A percentile compares a stretch with the other conserved stretches of the same genome.
Evolutionary conservation across 768 basidiomycete species (phyloP).

Genomic region (Boletellus emodensis): DNA sequence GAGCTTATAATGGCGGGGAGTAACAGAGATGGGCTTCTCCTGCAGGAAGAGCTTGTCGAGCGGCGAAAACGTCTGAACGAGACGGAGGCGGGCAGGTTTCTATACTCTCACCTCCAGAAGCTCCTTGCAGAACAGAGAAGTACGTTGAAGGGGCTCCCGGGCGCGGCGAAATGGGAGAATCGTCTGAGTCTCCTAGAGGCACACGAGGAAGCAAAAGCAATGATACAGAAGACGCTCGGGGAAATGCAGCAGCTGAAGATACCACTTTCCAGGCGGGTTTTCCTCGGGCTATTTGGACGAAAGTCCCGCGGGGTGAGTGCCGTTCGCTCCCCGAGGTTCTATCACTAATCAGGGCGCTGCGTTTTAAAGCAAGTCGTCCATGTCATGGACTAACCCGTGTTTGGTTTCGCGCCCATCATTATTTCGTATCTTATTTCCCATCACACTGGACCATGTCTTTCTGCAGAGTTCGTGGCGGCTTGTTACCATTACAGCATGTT

Average conservation of each 20-base stretch:
- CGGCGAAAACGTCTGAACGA: constrained; percentile 16
- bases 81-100: constrained; percentile 19
- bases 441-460: too few relatives aligned
- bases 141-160: constrained; percentile 13
- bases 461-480: too few relatives aligned
- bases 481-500: too few relatives aligned
- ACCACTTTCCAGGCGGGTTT: constrained; percentile 7
- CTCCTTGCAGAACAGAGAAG: constrained; percentile 17
- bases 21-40: neutral
- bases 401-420: too few relatives aligned
- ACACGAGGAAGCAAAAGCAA: constrained; percentile 3
- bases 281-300: constrained; percentile 3
- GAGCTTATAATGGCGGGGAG: neutral
- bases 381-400: too few relatives aligned
- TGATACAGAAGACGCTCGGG: constrained; percentile 18
- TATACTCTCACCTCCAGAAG: constrained; percentile 14
- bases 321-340: neutral
- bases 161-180: constrained; percentile 13
- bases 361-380: constrained; percentile 3
- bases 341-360: neutral
- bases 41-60: constrained; percentile 20
- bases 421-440: too few relatives aligned
- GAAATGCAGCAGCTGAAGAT: constrained; percentile 21
- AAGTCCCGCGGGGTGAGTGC: constrained; percentile 11
- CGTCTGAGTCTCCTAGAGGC: constrained; percentile 14